Evolutionary conservation across 2,329 filamentous ascomycete genomes (phyloP).

Genomic region (Ilyonectria sp.): DNA sequence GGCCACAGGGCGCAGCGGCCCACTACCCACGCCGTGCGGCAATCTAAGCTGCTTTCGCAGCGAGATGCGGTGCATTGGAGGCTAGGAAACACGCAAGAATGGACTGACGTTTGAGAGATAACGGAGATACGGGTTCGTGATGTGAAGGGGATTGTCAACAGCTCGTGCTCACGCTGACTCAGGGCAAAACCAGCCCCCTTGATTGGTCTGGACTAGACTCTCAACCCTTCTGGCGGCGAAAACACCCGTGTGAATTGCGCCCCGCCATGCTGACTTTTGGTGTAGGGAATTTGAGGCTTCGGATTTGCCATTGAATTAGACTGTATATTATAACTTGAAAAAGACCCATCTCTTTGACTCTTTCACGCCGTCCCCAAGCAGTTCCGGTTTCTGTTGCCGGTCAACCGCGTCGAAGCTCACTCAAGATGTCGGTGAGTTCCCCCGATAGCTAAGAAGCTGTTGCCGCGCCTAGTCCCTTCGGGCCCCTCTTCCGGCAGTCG

Average conservation of each 20-base stretch:
- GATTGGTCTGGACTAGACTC: background rate
- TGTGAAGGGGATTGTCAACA: constrained; percentile 1
- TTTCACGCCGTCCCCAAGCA: too few relatives aligned
- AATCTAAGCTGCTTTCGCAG: constrained; percentile 19
- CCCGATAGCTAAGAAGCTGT: too few relatives aligned
- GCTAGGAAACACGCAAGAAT: background rate
- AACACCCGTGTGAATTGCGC: background rate
- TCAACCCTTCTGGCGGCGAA: background rate
- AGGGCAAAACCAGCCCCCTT: background rate
- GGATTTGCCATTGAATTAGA: too few relatives aligned
- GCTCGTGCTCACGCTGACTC: background rate
- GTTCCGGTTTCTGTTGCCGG: too few relatives aligned
- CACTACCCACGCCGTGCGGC: constrained; percentile 13
- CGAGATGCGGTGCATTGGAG: constrained; percentile 15
- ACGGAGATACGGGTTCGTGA: background rate
- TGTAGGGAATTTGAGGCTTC: too few relatives aligned
- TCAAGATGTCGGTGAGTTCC: too few relatives aligned
- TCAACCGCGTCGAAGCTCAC: too few relatives aligned
- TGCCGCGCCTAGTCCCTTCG: too few relatives aligned
- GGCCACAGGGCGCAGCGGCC: constrained; percentile 3
- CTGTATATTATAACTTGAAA: too few relatives aligned
- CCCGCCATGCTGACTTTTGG: too few relatives aligned
- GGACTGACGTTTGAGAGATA: constrained; percentile 14
- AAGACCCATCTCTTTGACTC: too few relatives aligned
- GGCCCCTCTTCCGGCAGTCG: too few relatives aligned